Conservation (phyloP, 768 basidiomycete species). For the Termitomyces sp. region DNA sequence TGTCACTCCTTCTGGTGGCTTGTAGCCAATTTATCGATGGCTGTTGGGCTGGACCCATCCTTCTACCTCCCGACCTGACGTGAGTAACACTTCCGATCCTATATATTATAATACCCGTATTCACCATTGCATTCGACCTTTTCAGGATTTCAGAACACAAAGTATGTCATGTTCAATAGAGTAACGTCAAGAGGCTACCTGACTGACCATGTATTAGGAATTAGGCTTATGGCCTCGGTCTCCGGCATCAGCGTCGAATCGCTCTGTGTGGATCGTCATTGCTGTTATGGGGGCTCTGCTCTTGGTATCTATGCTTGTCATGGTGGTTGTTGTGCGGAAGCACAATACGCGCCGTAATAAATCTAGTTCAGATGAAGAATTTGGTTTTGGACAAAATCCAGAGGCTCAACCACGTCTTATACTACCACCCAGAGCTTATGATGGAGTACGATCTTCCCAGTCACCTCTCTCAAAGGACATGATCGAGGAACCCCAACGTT, state of each 20-base stretch:
- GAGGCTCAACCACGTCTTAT: background rate
- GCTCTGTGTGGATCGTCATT: slow-evolving; percentile 3
- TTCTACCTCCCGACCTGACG: background rate
- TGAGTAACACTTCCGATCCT: background rate
- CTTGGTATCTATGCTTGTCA: background rate
- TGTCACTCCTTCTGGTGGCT: slow-evolving; percentile 7
- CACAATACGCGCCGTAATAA: slow-evolving; percentile 1
- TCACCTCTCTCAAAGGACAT: background rate
- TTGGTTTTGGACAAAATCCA: slow-evolving; percentile 8
- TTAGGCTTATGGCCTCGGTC: slow-evolving; percentile 4
- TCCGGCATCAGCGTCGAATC: background rate
- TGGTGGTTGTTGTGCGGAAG: background rate
- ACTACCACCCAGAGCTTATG: slow-evolving; percentile 5
- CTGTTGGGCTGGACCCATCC: slow-evolving; percentile 9
- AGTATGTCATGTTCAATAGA: background rate
- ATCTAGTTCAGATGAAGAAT: slow-evolving; percentile 5
- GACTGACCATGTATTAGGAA: background rate
- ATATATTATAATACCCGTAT: no score
- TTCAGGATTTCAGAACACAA: background rate
- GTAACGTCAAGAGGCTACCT: background rate
- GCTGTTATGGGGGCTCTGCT: slow-evolving; percentile 6
- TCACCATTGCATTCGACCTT: background rate
- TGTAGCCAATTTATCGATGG: slow-evolving; percentile 1
- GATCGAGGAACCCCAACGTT: background rate
- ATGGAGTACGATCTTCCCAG: slow-evolving; percentile 3